phyloP scores from a whole-genome alignment of 1,284 basidiomycete genomes.

The Tylopilus sp. region DNA sequence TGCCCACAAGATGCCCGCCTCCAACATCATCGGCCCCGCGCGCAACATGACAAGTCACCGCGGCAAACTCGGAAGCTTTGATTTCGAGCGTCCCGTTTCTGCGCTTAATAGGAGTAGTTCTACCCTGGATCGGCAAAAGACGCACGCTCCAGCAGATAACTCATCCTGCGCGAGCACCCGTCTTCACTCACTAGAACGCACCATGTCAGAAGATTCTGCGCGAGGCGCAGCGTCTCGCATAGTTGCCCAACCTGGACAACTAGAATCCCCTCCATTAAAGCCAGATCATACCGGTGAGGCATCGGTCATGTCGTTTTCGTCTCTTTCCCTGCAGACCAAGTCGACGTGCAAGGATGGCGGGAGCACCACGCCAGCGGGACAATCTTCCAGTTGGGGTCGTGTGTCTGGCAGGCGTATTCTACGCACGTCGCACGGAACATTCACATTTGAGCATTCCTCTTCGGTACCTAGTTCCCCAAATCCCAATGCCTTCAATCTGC shows the following conservation, averaged over 20 bases:
- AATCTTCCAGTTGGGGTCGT: slow-evolving; percentile 38
- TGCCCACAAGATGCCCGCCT: slow-evolving; percentile 7
- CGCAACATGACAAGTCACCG: slow-evolving; percentile 36
- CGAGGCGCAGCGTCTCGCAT: slow-evolving; percentile 17
- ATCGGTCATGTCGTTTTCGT: slow-evolving; percentile 34
- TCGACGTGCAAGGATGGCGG: slow-evolving; percentile 29
- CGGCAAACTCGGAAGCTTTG: slow-evolving; percentile 65
- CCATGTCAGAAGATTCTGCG: slow-evolving; percentile 29
- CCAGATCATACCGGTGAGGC: slow-evolving; percentile 29
- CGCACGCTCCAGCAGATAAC: slow-evolving; percentile 3
- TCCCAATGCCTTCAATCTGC: slow-evolving; percentile 21
- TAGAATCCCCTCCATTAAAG: slow-evolving; percentile 24
- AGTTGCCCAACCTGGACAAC: slow-evolving; percentile 7
- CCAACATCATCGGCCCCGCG: slow-evolving; percentile 2
- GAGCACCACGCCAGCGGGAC: slow-evolving; percentile 14
- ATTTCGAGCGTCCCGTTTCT: slow-evolving; percentile 64
- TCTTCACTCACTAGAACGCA: slow-evolving; percentile 24
- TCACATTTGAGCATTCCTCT: slow-evolving; percentile 44
- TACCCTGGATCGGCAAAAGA: slow-evolving; percentile 24
- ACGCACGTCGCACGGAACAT: slow-evolving; percentile 38
- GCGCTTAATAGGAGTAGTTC: slow-evolving; percentile 33
- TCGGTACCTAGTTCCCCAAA: slow-evolving; percentile 41
- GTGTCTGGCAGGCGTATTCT: slow-evolving; percentile 28
- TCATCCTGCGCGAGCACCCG: slow-evolving; percentile 12
- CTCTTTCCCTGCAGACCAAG: slow-evolving; percentile 34